Evolutionary conservation across 768 basidiomycete species (phyloP).

Genomic region (Kwoniella europaea): DNA sequence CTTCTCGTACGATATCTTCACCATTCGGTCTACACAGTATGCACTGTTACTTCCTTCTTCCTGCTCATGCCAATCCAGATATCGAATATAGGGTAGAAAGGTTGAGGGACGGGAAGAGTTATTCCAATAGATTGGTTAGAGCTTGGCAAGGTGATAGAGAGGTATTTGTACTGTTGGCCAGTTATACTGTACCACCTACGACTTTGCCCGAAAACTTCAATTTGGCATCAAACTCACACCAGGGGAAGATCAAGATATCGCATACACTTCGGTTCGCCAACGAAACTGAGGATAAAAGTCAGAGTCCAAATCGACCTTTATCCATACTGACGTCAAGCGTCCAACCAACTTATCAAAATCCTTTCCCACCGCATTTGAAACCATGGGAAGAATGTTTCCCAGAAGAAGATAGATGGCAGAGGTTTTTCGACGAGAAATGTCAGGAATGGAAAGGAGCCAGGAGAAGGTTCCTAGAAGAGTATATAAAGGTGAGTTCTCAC

Average conservation of each 20-base stretch:
- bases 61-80: conserved; percentile 38
- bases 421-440: conserved; percentile 32
- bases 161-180: conserved; percentile 53
- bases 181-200: conserved; percentile 44
- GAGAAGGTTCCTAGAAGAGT: conserved; percentile 40
- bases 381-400: conserved; percentile 47
- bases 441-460: conserved; percentile 21
- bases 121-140: conserved; percentile 48
- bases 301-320: neutral
- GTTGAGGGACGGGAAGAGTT: conserved; percentile 53
- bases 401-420: conserved; percentile 51
- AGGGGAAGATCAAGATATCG: conserved; percentile 20
- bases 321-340: neutral
- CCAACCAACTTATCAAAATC: conserved; percentile 27
- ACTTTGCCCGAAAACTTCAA: conserved; percentile 9
- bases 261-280: conserved; percentile 38
- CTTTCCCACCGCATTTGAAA: conserved; percentile 41
- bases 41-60: conserved; percentile 56
- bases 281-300: neutral
- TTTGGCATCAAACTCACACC: neutral
- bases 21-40: conserved; percentile 48
- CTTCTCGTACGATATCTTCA: conserved; percentile 37
- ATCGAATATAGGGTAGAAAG: conserved; percentile 53
- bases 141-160: conserved; percentile 52
- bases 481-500: conserved; percentile 37